Percentiles rank a stretch among this genome's conserved stretches.
Evolutionary conservation across 2,329 filamentous ascomycete species (phyloP).

Genomic region (Ceratocystis albifundus): DNA sequence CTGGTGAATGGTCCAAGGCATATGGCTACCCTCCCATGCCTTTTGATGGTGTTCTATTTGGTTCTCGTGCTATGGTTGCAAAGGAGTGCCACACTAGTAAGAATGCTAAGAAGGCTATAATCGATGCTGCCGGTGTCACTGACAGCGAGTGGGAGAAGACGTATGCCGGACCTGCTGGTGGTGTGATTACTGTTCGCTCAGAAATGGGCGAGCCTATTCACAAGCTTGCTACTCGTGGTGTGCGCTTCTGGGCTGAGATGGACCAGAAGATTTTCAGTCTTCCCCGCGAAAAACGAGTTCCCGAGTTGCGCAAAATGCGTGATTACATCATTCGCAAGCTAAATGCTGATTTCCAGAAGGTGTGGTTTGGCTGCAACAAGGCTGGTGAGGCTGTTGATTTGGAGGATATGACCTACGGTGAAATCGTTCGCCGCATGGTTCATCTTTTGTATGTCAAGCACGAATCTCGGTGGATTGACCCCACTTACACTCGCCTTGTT

Average conservation of each 20-base stretch:
- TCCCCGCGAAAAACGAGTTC: constrained; percentile 84
- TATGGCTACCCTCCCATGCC: constrained; percentile 88
- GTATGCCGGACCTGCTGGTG: constrained; percentile 81
- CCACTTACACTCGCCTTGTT: constrained; percentile 68
- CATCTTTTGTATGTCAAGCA: constrained; percentile 87
- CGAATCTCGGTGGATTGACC: constrained; percentile 82
- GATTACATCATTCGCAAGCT: constrained; percentile 91
- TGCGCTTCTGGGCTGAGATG: constrained; percentile 97
- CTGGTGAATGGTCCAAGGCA: constrained; percentile 74
- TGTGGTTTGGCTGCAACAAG: constrained; percentile 86
- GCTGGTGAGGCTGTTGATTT: constrained; percentile 71
- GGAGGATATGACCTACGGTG: constrained; percentile 90
- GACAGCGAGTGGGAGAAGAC: constrained; percentile 84
- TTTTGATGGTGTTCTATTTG: constrained; percentile 83
- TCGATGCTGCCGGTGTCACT: constrained; percentile 69
- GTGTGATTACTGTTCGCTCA: constrained; percentile 89
- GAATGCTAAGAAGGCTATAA: constrained; percentile 80
- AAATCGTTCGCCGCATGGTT: constrained; percentile 76
- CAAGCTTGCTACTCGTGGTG: constrained; percentile 93
- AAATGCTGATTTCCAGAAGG: constrained; percentile 93
- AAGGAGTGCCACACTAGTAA: constrained; percentile 84
- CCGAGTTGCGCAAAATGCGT: constrained; percentile 77
- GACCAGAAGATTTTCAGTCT: constrained; percentile 95
- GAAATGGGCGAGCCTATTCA: constrained; percentile 99
- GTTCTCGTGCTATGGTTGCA: constrained; percentile 87